Evolutionary conservation across 768 basidiomycete species (phyloP).

Genomic region (Panus rudis): DNA sequence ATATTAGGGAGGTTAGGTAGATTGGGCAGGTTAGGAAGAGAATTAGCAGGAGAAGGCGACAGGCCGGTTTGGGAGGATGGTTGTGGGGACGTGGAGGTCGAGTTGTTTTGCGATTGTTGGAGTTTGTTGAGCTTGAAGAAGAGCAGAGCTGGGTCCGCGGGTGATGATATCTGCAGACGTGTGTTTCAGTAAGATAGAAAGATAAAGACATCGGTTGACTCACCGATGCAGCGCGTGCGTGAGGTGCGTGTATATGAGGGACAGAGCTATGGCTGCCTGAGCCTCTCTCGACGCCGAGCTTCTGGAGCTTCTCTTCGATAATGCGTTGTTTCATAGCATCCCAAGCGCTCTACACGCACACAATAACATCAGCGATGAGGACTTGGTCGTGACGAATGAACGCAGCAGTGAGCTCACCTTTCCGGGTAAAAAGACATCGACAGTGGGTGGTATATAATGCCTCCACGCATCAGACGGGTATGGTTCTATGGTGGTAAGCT

Average conservation of each 20-base stretch:
- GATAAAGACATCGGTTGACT: conserved; percentile 24
- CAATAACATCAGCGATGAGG: background rate
- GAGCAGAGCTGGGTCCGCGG: conserved; percentile 77
- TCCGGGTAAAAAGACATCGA: conserved; percentile 80
- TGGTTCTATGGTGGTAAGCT: conserved; percentile 39
- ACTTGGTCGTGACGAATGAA: conserved; percentile 6
- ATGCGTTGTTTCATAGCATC: conserved; percentile 59
- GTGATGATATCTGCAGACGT: conserved; percentile 70
- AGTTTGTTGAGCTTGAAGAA: conserved; percentile 81
- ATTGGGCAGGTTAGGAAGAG: no score
- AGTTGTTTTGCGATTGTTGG: conserved; percentile 62
- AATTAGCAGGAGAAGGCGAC: conserved; percentile 45
- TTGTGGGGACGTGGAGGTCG: conserved; percentile 60
- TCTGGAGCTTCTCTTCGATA: conserved; percentile 78
- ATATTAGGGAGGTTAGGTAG: no score
- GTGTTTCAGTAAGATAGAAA: conserved; percentile 13
- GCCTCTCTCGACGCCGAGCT: conserved; percentile 70
- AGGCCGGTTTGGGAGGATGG: conserved; percentile 43
- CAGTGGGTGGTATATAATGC: conserved; percentile 47
- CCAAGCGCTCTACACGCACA: conserved; percentile 54
- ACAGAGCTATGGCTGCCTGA: conserved; percentile 40
- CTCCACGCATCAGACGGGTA: conserved; percentile 66
- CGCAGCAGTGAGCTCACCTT: conserved; percentile 41
- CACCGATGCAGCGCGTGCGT: conserved; percentile 80
- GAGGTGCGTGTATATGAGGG: conserved; percentile 63